Percentiles rank a stretch among this genome's conserved stretches.
Evolutionary conservation across 768 basidiomycete species (phyloP).

Genomic region (Vararia minispora): DNA sequence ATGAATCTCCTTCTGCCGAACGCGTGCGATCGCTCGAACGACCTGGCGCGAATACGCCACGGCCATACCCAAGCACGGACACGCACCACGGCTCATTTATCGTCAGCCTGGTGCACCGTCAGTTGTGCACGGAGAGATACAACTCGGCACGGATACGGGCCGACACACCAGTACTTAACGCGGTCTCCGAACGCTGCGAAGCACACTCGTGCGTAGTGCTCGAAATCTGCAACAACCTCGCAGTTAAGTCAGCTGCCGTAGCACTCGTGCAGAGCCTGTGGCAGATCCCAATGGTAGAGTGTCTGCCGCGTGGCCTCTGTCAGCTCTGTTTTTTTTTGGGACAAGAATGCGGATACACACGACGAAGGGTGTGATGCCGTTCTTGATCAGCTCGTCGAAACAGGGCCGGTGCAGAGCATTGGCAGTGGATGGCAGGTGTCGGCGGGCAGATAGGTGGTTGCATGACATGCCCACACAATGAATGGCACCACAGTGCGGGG

Average conservation of each 20-base stretch:
- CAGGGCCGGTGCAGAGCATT: constrained; percentile 31
- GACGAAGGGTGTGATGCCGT: constrained; percentile 33
- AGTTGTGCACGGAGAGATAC: background rate
- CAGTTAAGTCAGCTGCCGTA: constrained; percentile 41
- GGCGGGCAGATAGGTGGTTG: no score
- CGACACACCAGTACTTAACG: constrained; percentile 33
- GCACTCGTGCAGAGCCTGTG: constrained; percentile 34
- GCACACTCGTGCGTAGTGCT: constrained; percentile 33
- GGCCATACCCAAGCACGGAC: constrained; percentile 29
- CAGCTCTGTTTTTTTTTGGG: background rate
- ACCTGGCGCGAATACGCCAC: constrained; percentile 32
- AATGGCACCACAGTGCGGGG: no score
- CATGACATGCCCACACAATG: no score
- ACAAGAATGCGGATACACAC: constrained; percentile 17
- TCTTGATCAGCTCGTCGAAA: constrained; percentile 31
- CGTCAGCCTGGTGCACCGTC: constrained; percentile 28
- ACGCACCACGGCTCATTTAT: constrained; percentile 38
- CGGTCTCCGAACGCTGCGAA: constrained; percentile 37
- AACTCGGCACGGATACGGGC: background rate
- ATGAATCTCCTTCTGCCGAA: constrained; percentile 48
- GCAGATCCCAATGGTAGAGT: constrained; percentile 44
- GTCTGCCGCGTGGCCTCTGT: no score
- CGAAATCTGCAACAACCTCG: constrained; percentile 34
- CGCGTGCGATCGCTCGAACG: constrained; percentile 41
- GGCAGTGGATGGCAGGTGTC: no score